Base-by-base conservation (phyloP, 768 basidiomycete species). In the Tricholoma sp. region DNA sequence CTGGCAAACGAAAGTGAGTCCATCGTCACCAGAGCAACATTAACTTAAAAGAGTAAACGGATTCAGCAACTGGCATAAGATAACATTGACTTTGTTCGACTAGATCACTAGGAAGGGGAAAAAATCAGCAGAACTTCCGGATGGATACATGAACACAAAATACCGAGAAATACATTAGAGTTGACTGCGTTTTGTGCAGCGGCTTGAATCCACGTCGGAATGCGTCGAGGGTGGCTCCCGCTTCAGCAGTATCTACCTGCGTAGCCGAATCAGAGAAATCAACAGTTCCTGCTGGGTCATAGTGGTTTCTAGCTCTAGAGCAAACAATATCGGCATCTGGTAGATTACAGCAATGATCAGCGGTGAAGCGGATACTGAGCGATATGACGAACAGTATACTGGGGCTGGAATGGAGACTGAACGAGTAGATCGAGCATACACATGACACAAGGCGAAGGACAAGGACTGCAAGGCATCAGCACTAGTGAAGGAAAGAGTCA, bases 331-430 rank as follows among this genome's bases (percentile, higher is more conserved):
- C 65, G 41, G 65, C 65, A 39, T 66, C 65, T 65, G 36, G 24
- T 17, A 29, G 31, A 56, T 3, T n/a, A 36, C 3, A 42, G 32
- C 18, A 53, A 5, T 39, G 48, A 15, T 36, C 9, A 20, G 36
- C 32, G 15, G 28, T 28, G 17, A 29, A 29, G 10, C 11, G 34
- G 33, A 31, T 15, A 47, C 13, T 18, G 28, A 15, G 9, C 6
- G 15, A 37, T 6, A 29, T 42, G 10, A 53, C 86, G 67, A 61
- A 90, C 89, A 91, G 61, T 91, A 91, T 0, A 91, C 88, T 0
- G 89, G 89, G 0, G 89, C 89, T 0, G 89, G 89, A 50, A 91
- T 90, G 0, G 89, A 91, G 1, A 91, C 89, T 0, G 88, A 88
- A 20, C 89, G 83, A 3, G 89, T 91, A 9, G 88, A 83, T 2